Evolutionary conservation across 2,329 filamentous ascomycete genomes (phyloP).

Genomic region (Xylaria arbuscula): DNA sequence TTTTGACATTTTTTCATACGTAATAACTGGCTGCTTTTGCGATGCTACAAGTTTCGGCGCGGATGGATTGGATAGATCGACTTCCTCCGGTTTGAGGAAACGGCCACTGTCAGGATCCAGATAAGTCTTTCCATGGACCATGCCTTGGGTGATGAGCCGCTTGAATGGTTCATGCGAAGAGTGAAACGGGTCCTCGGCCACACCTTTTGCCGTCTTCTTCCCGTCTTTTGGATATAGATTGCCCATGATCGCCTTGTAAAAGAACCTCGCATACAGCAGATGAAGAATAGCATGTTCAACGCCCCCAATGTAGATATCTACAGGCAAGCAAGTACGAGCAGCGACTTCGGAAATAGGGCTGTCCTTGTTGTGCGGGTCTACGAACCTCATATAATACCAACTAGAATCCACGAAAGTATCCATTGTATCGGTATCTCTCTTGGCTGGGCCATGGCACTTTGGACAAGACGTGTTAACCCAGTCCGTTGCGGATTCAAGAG

Average conservation of each 20-base stretch:
- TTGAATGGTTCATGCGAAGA: constrained; percentile 76
- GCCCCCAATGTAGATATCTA: constrained; percentile 89
- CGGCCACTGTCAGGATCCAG: constrained; percentile 78
- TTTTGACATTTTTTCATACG: constrained; percentile 94
- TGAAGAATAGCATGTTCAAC: constrained; percentile 93
- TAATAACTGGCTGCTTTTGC: constrained; percentile 67
- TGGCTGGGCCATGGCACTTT: constrained; percentile 74
- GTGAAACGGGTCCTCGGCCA: constrained; percentile 30
- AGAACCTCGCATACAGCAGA: constrained; percentile 87
- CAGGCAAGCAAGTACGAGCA: constrained; percentile 71
- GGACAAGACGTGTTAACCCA: constrained; percentile 84
- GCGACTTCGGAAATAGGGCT: constrained; percentile 70
- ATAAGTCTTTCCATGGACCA: constrained; percentile 91
- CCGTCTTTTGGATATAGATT: constrained; percentile 57
- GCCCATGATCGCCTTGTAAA: constrained; percentile 83
- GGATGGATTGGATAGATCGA: constrained; percentile 69
- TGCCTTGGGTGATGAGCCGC: constrained; percentile 86
- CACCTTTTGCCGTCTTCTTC: constrained; percentile 17
- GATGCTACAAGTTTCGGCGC: constrained; percentile 72
- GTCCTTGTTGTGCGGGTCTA: constrained; percentile 73
- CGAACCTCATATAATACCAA: constrained; percentile 89
- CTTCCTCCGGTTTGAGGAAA: constrained; percentile 80
- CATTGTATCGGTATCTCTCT: constrained; percentile 93
- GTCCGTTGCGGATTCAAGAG: constrained; percentile 75
- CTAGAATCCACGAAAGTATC: constrained; percentile 96